Conservation (phyloP, 2,329 filamentous ascomycete species). For the Rhynchosporium graminicola region DNA sequence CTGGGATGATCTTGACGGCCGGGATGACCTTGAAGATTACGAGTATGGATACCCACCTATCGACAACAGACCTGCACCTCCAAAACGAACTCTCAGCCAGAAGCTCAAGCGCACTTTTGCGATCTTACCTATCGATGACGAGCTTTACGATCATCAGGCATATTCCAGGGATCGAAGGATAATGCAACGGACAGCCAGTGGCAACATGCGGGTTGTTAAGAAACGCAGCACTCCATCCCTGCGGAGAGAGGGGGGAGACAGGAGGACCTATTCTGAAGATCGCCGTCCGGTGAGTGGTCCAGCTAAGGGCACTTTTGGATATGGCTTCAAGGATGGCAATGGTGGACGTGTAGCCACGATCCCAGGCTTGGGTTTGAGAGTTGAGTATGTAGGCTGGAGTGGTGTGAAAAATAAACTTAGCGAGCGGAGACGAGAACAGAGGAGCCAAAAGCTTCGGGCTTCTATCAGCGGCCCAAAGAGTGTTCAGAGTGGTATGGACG, state of each 20-base stretch:
- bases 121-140: conserved; percentile 55
- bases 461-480: conserved; percentile 60
- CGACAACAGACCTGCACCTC: conserved; percentile 49
- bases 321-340: conserved; percentile 38
- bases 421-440: conserved; percentile 59
- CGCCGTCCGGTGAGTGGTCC: conserved; percentile 19
- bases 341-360: conserved; percentile 35
- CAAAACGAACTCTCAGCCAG: conserved; percentile 51
- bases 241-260: conserved; percentile 26
- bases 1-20: conserved; percentile 43
- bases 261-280: conserved; percentile 21
- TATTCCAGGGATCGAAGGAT: conserved; percentile 54
- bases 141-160: conserved; percentile 43
- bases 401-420: conserved; percentile 57
- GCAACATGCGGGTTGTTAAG: conserved; percentile 59
- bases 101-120: conserved; percentile 56
- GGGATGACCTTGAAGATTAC: conserved; percentile 29
- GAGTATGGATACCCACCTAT: conserved; percentile 46
- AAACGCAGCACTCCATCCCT: conserved; percentile 48
- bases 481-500: conserved; percentile 38
- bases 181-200: conserved; percentile 59
- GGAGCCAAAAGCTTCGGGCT: conserved; percentile 57
- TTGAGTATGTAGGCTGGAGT: conserved; percentile 52
- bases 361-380: conserved; percentile 44
- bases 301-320: conserved; percentile 32